These are phyloP conservation scores for Taiozyma sp. DNA, from an alignment of 1,139 yeast species.

Conservation along the genomic window DNA sequence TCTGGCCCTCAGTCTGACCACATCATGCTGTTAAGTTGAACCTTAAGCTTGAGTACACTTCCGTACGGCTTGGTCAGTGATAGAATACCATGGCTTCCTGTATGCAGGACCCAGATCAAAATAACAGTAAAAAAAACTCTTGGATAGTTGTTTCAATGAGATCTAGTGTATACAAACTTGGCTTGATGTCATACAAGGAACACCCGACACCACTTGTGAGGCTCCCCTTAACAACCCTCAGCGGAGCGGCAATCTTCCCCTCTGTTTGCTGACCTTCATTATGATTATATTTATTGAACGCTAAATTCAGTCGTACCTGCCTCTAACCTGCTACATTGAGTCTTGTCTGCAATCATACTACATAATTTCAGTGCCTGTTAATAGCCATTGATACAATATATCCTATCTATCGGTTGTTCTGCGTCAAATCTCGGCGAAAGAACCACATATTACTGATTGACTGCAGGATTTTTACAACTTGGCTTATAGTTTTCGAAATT, in stretches of 20 bases:
- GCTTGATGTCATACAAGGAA: not conserved
- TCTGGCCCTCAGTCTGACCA: too few relatives aligned
- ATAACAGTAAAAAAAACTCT: not conserved
- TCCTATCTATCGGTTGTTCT: too few relatives aligned
- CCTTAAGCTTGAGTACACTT: too few relatives aligned
- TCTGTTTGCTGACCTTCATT: not conserved
- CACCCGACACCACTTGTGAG: too few relatives aligned
- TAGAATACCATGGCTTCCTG: too few relatives aligned
- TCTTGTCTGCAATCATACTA: not conserved
- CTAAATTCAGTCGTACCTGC: not conserved
- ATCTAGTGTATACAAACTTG: not conserved
- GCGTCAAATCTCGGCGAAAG: too few relatives aligned
- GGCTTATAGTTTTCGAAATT: too few relatives aligned
- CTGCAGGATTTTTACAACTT: too few relatives aligned
- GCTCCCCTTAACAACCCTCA: not conserved
- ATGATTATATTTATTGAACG: not conserved
- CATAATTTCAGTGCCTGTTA: not conserved
- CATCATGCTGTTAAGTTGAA: too few relatives aligned
- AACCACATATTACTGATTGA: too few relatives aligned
- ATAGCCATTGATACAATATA: too few relatives aligned
- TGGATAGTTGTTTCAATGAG: not conserved
- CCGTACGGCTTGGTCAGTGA: too few relatives aligned
- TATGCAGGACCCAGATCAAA: not conserved
- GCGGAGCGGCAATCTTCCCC: not conserved
- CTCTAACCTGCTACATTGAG: not conserved